Conservation (phyloP, 2,329 filamentous ascomycete species). For the Fusarium foetens region DNA sequence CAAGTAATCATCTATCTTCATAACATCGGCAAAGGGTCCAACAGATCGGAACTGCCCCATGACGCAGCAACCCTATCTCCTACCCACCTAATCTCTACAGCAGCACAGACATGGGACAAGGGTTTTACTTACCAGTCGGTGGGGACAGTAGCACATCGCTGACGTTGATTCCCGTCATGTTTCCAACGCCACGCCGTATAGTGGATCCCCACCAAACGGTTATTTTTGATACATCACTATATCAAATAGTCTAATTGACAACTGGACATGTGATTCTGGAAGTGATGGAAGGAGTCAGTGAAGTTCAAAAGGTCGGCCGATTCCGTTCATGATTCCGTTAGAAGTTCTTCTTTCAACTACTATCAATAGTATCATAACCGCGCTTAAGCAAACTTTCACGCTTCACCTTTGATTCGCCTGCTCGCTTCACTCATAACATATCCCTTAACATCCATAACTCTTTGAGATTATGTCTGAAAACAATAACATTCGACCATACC, state of each 20-base stretch:
- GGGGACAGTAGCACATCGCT: neutral
- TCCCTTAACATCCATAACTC: rapidly evolving
- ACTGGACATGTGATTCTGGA: neutral
- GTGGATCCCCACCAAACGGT: neutral
- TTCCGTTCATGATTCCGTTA: neutral
- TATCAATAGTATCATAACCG: neutral
- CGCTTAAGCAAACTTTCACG: neutral
- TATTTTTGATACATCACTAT: neutral
- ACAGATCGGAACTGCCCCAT: neutral
- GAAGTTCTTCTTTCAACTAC: neutral
- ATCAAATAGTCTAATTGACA: neutral
- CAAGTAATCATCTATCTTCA: neutral
- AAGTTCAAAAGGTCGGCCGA: neutral
- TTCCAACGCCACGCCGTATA: neutral
- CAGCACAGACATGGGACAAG: neutral
- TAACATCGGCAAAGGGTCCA: neutral
- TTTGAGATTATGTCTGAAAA: neutral
- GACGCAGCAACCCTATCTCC: neutral
- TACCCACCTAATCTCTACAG: neutral
- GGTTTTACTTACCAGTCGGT: neutral
- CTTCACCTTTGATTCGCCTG: rapidly evolving
- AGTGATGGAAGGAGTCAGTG: rapidly evolving
- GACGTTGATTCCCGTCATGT: neutral
- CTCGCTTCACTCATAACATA: neutral
- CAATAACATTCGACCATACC: neutral